Base-by-base conservation (phyloP, 2,329 filamentous ascomycete species). In the Nemania sp. region DNA sequence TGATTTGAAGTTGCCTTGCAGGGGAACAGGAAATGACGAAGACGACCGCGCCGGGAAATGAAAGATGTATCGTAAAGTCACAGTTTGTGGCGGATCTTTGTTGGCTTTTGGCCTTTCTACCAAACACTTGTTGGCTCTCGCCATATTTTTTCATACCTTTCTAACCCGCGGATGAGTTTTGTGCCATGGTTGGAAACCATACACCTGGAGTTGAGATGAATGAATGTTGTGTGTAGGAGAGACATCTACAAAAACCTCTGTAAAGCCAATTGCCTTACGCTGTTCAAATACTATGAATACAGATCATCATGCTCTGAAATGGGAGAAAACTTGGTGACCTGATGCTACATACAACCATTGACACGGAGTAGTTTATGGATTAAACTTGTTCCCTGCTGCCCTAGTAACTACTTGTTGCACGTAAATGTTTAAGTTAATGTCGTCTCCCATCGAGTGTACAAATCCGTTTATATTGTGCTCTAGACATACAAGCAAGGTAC, bases 61-160 rank as follows among this genome's bases (percentile, higher is more conserved):
- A 55, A 60, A 42, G 50, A 62, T 53, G 57, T 35, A 55, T 63
- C 47, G 45, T 57, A 47, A 37, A 58, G 53, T 46, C 49, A n/a
- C 40, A 42, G 25, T 49, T 12, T 56, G 54, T 52, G 57, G 50
- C 34, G 63, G 60, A 63, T 65, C 39, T 59, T 58, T 53, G 58
- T 63, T 63, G 63, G 63, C 34, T 65, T 65, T 60, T 61, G 63
- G 52, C 59, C 52, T 9, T 54, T 61, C 52, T 53, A 56, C 18
- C 43, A 65, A 61, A 59, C 51, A 56, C 32, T 57, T 65, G 47
- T 56, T 37, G 63, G 58, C 57, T 39, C 34, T 57, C 51, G 63
- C 63, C 60, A 59, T 52, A 50, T 49, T 54, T 63, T 63, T 62
- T 59, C 48, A 53, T 61, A 63, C 40, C 50, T 57, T 60, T 65